Evolutionary conservation across 306 rosid genomes (phyloP).

Genomic region (Ormosia semicastrata): DNA sequence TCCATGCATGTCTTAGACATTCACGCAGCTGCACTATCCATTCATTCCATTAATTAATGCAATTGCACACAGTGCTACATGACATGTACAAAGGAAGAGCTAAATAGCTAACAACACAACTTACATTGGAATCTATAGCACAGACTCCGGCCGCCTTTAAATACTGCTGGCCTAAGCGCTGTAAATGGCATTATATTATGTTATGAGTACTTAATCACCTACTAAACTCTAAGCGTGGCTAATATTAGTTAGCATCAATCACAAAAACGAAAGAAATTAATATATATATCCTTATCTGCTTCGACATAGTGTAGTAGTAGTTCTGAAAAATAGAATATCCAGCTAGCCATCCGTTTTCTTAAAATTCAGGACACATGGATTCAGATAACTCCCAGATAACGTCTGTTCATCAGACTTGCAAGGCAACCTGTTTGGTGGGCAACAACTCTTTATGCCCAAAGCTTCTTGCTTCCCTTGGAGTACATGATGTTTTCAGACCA

Average conservation of each 20-base stretch:
- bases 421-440: neutral
- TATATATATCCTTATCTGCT: neutral
- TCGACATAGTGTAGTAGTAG: neutral
- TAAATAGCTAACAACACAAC: too few relatives aligned
- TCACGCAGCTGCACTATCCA: too few relatives aligned
- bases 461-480: conserved; percentile 43
- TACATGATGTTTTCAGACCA: conserved; percentile 40
- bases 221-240: neutral
- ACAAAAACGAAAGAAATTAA: neutral
- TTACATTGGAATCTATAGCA: too few relatives aligned
- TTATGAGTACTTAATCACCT: neutral
- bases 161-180: neutral
- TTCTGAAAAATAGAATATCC: neutral
- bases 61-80: too few relatives aligned
- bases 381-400: conserved; percentile 1
- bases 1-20: too few relatives aligned
- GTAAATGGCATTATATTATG: neutral
- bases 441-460: conserved; percentile 19
- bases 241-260: neutral
- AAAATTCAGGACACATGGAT: conserved; percentile 26
- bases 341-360: neutral
- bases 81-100: too few relatives aligned
- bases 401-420: neutral
- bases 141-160: too few relatives aligned
- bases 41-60: too few relatives aligned